Conservation (phyloP, 306 rosid species). For the Vachellia collinsii region DNA sequence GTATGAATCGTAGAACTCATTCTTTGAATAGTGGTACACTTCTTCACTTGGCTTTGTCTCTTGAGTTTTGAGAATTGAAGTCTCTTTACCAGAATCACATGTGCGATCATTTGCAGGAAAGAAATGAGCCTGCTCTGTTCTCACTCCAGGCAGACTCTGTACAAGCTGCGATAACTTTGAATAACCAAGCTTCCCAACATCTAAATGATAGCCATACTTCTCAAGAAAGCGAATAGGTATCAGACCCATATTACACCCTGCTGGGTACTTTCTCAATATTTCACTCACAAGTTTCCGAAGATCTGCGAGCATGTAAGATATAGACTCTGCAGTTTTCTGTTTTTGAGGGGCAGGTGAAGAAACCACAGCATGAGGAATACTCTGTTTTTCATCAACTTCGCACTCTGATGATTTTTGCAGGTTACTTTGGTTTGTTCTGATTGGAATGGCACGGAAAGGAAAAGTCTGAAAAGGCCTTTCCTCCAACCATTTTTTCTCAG, state of each 20-base stretch:
- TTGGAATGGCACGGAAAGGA: conserved; percentile 58
- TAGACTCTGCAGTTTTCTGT: conserved; percentile 35
- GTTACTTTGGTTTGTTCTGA: not conserved
- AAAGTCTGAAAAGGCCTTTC: conserved; percentile 57
- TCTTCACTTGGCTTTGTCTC: conserved; percentile 33
- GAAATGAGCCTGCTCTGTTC: conserved; percentile 43
- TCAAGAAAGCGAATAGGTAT: conserved; percentile 51
- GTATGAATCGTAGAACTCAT: conserved; percentile 45
- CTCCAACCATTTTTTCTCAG: conserved; percentile 79
- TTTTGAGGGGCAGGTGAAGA: conserved; percentile 37
- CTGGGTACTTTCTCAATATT: conserved; percentile 54
- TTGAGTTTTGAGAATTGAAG: conserved; percentile 36
- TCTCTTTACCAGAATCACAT: conserved; percentile 37
- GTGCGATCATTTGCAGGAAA: conserved; percentile 46
- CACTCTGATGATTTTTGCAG: conserved; percentile 41
- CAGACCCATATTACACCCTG: conserved; percentile 52
- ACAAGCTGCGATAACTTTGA: conserved; percentile 53
- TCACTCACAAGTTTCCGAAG: conserved; percentile 69
- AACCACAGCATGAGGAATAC: conserved; percentile 43
- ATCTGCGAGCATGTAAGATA: conserved; percentile 50
- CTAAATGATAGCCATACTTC: conserved; percentile 63
- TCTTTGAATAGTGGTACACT: conserved; percentile 41
- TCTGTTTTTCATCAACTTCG: conserved; percentile 45
- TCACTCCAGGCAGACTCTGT: conserved; percentile 64
- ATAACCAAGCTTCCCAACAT: conserved; percentile 65